A percentile compares a stretch with the other conserved stretches of the same genome.
phyloP scores from a whole-genome alignment of 306 rosid species.

The Abrus pulchellus region DNA sequence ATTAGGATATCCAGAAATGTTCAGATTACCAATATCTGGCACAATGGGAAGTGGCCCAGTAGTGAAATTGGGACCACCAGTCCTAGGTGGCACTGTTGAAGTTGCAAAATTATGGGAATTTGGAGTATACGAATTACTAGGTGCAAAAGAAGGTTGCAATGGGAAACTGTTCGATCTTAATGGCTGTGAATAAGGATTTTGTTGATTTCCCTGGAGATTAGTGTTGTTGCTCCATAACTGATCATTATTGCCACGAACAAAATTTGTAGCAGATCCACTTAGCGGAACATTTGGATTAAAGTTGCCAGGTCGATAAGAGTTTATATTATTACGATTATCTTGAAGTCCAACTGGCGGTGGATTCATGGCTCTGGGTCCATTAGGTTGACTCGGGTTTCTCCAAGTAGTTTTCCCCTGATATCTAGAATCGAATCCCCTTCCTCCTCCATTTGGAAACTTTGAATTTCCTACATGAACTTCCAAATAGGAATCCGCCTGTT shows the following conservation, averaged over 20 bases:
- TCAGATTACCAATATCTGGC: slow-evolving; percentile 70
- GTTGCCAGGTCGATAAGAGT: slow-evolving; percentile 52
- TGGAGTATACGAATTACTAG: slow-evolving; percentile 54
- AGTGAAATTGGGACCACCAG: slow-evolving; percentile 62
- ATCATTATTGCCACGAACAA: slow-evolving; percentile 55
- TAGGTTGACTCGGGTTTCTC: slow-evolving; percentile 66
- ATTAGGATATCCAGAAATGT: slow-evolving; percentile 59
- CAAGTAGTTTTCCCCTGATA: slow-evolving; percentile 58
- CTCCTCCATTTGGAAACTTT: slow-evolving; percentile 57
- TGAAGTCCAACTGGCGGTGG: slow-evolving; percentile 61
- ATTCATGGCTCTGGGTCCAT: slow-evolving; percentile 55
- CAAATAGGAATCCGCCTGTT: slow-evolving; percentile 50
- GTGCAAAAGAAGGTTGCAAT: slow-evolving; percentile 63
- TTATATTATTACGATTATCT: slow-evolving; percentile 58
- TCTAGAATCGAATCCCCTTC: slow-evolving; percentile 67
- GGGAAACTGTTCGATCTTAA: slow-evolving; percentile 62
- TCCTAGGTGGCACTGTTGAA: slow-evolving; percentile 59
- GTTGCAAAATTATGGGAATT: slow-evolving; percentile 60
- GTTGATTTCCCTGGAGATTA: slow-evolving; percentile 57
- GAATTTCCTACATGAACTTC: slow-evolving; percentile 62
- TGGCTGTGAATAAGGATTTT: slow-evolving; percentile 60
- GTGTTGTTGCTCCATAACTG: slow-evolving; percentile 61
- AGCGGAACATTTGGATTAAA: slow-evolving; percentile 49
- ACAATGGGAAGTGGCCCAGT: slow-evolving; percentile 52
- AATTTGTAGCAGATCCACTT: slow-evolving; percentile 60